Percentiles rank a stretch among this genome's conserved stretches.
Evolutionary conservation across 192 early-diverging fungal species (phyloP).

Genomic region (Gigaspora rosea): DNA sequence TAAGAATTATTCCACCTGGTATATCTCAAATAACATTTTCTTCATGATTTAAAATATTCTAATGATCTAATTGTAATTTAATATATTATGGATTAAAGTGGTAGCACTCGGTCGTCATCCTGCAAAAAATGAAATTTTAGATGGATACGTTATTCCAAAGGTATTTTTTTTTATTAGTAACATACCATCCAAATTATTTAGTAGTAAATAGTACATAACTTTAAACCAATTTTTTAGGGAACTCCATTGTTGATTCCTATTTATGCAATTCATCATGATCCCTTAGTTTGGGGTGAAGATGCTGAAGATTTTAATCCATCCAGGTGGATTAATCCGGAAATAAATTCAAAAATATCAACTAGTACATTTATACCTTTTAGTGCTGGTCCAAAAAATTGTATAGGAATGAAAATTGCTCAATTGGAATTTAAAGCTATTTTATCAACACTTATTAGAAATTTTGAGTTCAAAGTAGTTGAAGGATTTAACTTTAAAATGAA

Average conservation of each 20-base stretch:
- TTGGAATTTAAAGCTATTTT: too few relatives aligned
- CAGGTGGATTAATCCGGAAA: conserved; percentile 49
- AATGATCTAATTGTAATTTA: neutral
- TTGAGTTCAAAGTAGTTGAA: neutral
- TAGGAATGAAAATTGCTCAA: too few relatives aligned
- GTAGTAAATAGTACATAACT: neutral
- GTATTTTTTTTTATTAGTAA: neutral
- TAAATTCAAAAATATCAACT: conserved; percentile 30
- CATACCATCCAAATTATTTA: too few relatives aligned
- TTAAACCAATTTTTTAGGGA: neutral
- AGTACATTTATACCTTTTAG: conserved; percentile 47
- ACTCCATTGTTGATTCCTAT: conserved; percentile 46
- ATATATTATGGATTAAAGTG: conserved; percentile 23
- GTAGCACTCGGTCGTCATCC: conserved; percentile 43
- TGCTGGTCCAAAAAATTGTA: neutral
- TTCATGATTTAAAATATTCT: neutral
- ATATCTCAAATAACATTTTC: neutral
- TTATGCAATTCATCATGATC: conserved; percentile 43
- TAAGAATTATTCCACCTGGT: conserved; percentile 7
- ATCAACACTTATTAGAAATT: neutral
- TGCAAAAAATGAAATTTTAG: conserved; percentile 38
- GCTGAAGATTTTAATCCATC: conserved; percentile 51
- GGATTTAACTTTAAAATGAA: too few relatives aligned
- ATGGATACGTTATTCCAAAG: conserved; percentile 54
- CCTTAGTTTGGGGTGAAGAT: neutral